A percentile compares a stretch with the other conserved stretches of the same genome.
Evolutionary conservation across 1,284 basidiomycete species (phyloP).

Genomic region (Bjerkandera adusta): DNA sequence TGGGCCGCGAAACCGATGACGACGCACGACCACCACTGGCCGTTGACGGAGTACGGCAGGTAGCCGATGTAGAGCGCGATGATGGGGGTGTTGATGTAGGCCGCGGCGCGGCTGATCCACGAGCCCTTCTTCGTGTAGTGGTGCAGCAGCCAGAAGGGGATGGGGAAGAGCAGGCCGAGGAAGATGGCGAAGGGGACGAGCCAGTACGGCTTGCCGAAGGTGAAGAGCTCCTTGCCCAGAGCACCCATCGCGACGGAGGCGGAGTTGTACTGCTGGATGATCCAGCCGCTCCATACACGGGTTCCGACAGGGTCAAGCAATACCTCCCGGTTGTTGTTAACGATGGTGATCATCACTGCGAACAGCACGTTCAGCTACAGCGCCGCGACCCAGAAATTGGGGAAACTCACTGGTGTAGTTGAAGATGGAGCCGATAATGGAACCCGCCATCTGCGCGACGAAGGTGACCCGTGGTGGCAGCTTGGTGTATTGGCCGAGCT

Average conservation of each 20-base stretch:
- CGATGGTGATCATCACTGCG: slow-evolving; percentile 50
- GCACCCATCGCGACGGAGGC: slow-evolving; percentile 57
- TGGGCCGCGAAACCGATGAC: slow-evolving; percentile 46
- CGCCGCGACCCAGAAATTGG: not conserved
- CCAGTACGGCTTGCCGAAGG: slow-evolving; percentile 45
- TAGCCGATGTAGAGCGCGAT: slow-evolving; percentile 51
- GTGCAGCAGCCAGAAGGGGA: slow-evolving; percentile 50
- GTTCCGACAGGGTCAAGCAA: slow-evolving; percentile 49
- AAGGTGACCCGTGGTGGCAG: slow-evolving; percentile 48
- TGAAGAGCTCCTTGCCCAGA: slow-evolving; percentile 45
- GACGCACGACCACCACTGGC: slow-evolving; percentile 45
- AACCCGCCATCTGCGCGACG: slow-evolving; percentile 44
- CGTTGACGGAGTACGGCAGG: slow-evolving; percentile 56
- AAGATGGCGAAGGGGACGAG: slow-evolving; percentile 46
- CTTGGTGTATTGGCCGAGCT: slow-evolving; percentile 63
- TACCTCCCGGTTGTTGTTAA: slow-evolving; percentile 44
- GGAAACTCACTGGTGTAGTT: slow-evolving; percentile 46
- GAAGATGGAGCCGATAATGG: slow-evolving; percentile 43
- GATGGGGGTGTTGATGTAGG: slow-evolving; percentile 51
- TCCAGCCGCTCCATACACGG: slow-evolving; percentile 52
- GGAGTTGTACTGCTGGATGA: slow-evolving; percentile 52
- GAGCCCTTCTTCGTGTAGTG: slow-evolving; percentile 35
- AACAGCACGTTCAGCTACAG: not conserved
- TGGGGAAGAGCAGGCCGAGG: slow-evolving; percentile 45
- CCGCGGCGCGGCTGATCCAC: slow-evolving; percentile 32